Base-by-base conservation (phyloP, 2,329 filamentous ascomycete species). In the Aspergillus luchuensis region DNA sequence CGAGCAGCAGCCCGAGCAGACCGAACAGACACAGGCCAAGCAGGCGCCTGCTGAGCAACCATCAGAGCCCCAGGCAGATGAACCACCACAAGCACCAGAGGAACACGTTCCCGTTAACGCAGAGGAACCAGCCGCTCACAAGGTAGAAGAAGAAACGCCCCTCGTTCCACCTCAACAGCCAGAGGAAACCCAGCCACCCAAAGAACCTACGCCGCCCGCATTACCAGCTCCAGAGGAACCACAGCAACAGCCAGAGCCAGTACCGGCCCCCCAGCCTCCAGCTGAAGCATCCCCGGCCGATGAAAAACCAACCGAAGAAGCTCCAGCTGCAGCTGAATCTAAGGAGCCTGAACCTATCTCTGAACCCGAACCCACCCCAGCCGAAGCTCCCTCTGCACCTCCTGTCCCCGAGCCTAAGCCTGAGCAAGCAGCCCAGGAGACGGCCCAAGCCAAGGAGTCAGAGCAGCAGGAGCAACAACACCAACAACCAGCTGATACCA, bases 1-100 rank as follows among this genome's bases (percentile, higher is more conserved):
- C 3, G 51, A 60, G 30, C 38, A 39, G 41, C 17, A 30, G 28
- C 28, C 28, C 28, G 28, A 30, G 28, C 28, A 30, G 28, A 30
- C 33, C 11, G 33, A 36, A 13, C 33, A 36, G 33, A 13, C 33
- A 36, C 33, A 21, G 38, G 39, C n/a, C 25, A 8, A 21, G 45
- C 57, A 48, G 52, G 15, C 47, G 25, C 25, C 25, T 50, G 47
- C 30, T 17, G 47, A 50, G 38, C 25, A 54, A 52, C 48, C 56
- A 36, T 38, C 51, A 41, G 57, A 62, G 23, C 36, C 52, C 5
- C 59, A 55, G 17, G n/a, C 53, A 15, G 39, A 56, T 30, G 23
- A 21, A 19, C 17, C n/a, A 17, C 39, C 25, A 21, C 38, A 60
- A 57, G 25, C 23, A 50, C 15, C 30, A 28, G 41, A 57, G 28